Conservation (phyloP, 192 early-diverging fungal species). For the Diversispora epigaea region DNA sequence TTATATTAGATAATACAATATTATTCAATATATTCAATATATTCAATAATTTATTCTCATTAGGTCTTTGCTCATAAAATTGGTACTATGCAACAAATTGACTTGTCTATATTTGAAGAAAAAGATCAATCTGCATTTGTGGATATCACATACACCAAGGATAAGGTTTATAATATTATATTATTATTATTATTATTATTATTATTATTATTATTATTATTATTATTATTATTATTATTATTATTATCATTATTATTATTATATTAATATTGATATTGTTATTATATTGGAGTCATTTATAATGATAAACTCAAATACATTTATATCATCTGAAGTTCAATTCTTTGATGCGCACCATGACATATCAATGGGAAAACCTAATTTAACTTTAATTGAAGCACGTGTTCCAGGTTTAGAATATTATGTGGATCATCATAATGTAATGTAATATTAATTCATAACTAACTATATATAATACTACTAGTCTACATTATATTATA, state of each 20-base stretch:
- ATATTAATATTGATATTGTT: background rate
- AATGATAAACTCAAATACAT: slow-evolving; percentile 68
- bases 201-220: background rate
- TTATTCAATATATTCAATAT: background rate
- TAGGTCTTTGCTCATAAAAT: slow-evolving; percentile 57
- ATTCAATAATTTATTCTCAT: background rate
- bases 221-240: background rate
- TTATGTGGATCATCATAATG: slow-evolving; percentile 74
- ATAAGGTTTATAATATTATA: slow-evolving; percentile 41
- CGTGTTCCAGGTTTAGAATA: slow-evolving; percentile 64
- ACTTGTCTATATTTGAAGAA: slow-evolving; percentile 64
- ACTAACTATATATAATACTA: too few relatives aligned
- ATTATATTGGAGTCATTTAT: slow-evolving; percentile 44
- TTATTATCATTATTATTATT: background rate
- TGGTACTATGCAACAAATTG: slow-evolving; percentile 48
- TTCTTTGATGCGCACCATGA: slow-evolving; percentile 56
- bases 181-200: background rate
- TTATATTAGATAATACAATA: too few relatives aligned
- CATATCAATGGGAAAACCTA: slow-evolving; percentile 36
- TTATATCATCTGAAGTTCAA: slow-evolving; percentile 68
- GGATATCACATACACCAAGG: slow-evolving; percentile 74
- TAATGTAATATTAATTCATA: slow-evolving; percentile 25
- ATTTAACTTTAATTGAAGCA: slow-evolving; percentile 51
- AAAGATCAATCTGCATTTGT: slow-evolving; percentile 66
- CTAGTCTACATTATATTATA: too few relatives aligned